These are phyloP conservation scores for Mortierella sp. DNA, from an alignment of 371 early-diverging fungal genomes.

Conservation along the genomic window DNA sequence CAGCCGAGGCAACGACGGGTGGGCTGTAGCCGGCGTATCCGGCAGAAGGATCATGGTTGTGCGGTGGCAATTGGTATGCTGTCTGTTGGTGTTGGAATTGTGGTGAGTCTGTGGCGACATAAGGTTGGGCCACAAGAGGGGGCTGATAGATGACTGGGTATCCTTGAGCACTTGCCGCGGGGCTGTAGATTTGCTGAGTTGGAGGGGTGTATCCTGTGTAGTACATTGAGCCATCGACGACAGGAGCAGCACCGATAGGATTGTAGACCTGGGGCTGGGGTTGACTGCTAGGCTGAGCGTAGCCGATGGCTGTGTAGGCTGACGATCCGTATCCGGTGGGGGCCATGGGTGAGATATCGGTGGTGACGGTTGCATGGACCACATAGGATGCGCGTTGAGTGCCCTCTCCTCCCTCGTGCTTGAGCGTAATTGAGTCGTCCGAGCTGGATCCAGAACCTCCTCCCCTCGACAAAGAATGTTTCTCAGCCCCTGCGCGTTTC, in stretches of 20 bases:
- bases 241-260: neutral
- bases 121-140: neutral
- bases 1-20: neutral
- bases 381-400: neutral
- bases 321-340: neutral
- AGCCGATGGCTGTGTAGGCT: neutral
- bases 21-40: neutral
- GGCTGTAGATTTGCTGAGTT: neutral
- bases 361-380: neutral
- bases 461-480: neutral
- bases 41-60: neutral
- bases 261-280: neutral
- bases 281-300: neutral
- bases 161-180: neutral
- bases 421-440: neutral
- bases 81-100: neutral
- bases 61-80: neutral
- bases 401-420: neutral
- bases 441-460: neutral
- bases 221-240: neutral
- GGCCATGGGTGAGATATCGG: neutral
- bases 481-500: neutral
- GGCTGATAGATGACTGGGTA: neutral
- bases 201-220: neutral
- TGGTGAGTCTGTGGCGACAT: neutral